Base-by-base conservation (phyloP, 83 land plant species). In the Isoetes engelmannii region DNA sequence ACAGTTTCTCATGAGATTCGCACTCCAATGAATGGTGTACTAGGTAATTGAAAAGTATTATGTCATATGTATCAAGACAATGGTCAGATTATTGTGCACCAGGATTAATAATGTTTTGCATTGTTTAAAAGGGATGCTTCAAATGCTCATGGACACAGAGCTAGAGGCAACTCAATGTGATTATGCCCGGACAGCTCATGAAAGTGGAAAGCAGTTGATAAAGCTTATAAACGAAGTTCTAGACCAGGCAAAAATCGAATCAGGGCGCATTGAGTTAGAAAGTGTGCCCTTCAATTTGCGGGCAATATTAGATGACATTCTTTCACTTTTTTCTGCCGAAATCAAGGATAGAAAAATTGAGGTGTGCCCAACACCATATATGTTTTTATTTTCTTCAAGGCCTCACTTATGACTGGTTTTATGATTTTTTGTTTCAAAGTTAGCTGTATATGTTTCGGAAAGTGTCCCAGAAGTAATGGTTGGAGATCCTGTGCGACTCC, bases 401-500 rank as follows among this genome's bases (percentile, higher is more conserved):
- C 18, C 17, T 4, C 15, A 7, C 66, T 13, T 41, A n/a, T 57
- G 37, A 7, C 28, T 48, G 58, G 10, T 19, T 55, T 21, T 50
- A 6, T 44, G 19, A 13, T 65, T 57, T 3, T 15, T 61, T 69
- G 47, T 9, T 6, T 0, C 0, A 69, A 44, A 93, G 98, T 74
- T 93, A 77, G 96, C 98, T 45, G 96, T 84, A 42, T 90, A 75
- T 67, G 81, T 93, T 6, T 90, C 96, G 5, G 87, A 84, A 65
- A 78, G 59, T 44, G 96, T 93, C 45, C 98, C 98, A 44, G 79
- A 83, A 37, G 71, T 74, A 53, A 75, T 93, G 45, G 71, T 87
- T 65, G 98, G 98, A 56, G 98, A 93, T 75, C 89, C 89, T 63
- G 97, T 28, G 37, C 75, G 98, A 64, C 79, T 93, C 57, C 81